Evolutionary conservation across 1,284 basidiomycete genomes (phyloP).

Genomic region (Takashimella koratensis): DNA sequence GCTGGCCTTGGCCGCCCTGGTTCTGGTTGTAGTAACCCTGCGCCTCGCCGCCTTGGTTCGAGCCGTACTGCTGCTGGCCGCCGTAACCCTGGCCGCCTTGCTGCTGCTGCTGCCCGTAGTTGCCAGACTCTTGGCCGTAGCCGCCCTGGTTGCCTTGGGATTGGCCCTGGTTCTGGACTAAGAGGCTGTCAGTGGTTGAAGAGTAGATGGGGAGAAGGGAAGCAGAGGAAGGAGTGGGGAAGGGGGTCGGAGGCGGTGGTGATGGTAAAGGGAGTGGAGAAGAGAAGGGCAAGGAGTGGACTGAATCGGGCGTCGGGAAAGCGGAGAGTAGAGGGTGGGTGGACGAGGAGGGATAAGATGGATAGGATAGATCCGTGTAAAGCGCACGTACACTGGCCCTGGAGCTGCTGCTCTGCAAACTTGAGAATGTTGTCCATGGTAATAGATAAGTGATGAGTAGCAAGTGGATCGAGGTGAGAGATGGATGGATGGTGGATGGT

Average conservation of each 20-base stretch:
- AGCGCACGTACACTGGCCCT: constrained; percentile 17
- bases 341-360: no score
- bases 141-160: not conserved
- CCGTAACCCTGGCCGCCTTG: not conserved
- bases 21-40: constrained; percentile 8
- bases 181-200: no score
- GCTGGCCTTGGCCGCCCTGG: constrained; percentile 6
- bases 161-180: constrained; percentile 1
- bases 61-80: constrained; percentile 7
- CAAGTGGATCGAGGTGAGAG: not conserved
- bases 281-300: not conserved
- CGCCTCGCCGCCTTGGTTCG: constrained; percentile 4
- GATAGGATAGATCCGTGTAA: no score
- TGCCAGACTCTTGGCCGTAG: not conserved
- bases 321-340: no score
- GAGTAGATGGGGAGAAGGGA: no score
- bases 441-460: not conserved
- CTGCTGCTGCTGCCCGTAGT: constrained; percentile 2
- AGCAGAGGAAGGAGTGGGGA: no score
- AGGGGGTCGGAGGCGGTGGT: not conserved
- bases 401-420: constrained; percentile 26
- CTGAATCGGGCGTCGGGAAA: not conserved
- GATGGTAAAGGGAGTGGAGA: not conserved
- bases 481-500: not conserved
- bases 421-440: constrained; percentile 36